Evolutionary conservation across 1,139 yeast genomes (phyloP), one percentile per base, ranked within the genome.

Genomic region (Sugiyamaella japonica): DNA sequence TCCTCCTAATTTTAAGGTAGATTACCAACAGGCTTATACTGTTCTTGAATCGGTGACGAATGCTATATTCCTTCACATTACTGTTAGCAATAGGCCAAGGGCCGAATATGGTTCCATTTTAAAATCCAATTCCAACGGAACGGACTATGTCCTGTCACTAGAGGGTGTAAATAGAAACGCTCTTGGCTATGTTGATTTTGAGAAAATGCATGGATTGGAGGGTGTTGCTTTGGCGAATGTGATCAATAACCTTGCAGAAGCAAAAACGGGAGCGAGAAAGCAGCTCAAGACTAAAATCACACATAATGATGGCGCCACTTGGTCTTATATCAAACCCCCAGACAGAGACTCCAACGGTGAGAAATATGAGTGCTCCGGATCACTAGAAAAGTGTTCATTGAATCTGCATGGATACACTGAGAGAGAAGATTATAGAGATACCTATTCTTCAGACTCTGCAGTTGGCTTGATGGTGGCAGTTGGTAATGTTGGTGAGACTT

Each of bases 51-150:
- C 95, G 0, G 79, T 80, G 38, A 79, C 91, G 0, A 83, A 86
- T 37, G 82, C 96, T 0, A 76, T 93, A 6, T 86, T 91, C 70
- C 70, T 93, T 73, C 97, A 90, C 68, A 87, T 90, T 7, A 87
- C 97, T 0, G 84, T 90, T 0, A 77, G 76, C 60, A 69, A 74
- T 25, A 76, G 75, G 7, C 56, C 66, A 0, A 82, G 79, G 8
- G 68, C 73, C 9, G 95, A 89, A 63, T 85, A 70, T 70, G 99
- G 99, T 7, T 76, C 89, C 0, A 75, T 95, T n/a, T 76, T 93
- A 64, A 93, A 93, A 66, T 89, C 97, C 0, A 91, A 93, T 67
- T 87, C 89, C n/a, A 89, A 91, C 64, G 99, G 99, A 58, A 90
- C 98, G 0, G 82, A 88, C n/a, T 91, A 88, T 68, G 93, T 88